Conservation (phyloP, 495 filamentous ascomycete genomes). For the Neurospora sp. region DNA sequence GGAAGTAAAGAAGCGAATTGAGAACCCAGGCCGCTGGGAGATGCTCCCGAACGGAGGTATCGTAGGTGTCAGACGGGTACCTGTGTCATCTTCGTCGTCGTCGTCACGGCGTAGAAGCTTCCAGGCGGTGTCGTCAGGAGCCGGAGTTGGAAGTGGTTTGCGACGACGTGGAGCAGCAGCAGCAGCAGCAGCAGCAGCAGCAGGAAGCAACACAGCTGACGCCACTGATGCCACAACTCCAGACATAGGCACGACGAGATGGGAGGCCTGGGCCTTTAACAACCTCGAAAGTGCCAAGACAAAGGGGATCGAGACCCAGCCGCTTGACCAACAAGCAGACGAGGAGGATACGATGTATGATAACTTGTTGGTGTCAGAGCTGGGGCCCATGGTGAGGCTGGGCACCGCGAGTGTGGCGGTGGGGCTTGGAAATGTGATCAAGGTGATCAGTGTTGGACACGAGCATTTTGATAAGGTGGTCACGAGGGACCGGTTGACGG, state of each 20-base stretch:
- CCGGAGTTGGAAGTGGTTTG: constrained; percentile 9
- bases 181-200: not conserved
- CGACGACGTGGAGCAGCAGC: constrained; percentile 9
- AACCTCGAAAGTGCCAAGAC: constrained; percentile 25
- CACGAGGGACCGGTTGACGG: constrained; percentile 14
- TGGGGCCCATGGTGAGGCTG: constrained; percentile 49
- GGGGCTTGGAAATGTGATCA: constrained; percentile 56
- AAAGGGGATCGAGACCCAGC: constrained; percentile 24
- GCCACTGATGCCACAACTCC: not conserved
- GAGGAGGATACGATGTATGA: constrained; percentile 4
- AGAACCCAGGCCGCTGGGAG: constrained; percentile 41
- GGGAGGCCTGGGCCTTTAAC: constrained; percentile 59
- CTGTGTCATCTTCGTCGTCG: constrained; percentile 3
- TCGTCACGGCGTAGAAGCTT: not conserved
- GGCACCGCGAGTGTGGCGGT: constrained; percentile 52
- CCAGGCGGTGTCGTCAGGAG: not conserved
- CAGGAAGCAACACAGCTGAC: not conserved
- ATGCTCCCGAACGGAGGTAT: constrained; percentile 36
- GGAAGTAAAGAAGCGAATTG: constrained; percentile 25
- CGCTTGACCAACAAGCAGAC: constrained; percentile 22
- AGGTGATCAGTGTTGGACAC: constrained; percentile 51
- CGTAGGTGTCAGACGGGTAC: constrained; percentile 33
- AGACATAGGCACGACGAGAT: constrained; percentile 29
- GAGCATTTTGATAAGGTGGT: constrained; percentile 43
- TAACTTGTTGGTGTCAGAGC: constrained; percentile 46